These are phyloP conservation scores for Clavariopsis aquatica DNA, from an alignment of 495 filamentous ascomycete genomes.

Conservation along the genomic window DNA sequence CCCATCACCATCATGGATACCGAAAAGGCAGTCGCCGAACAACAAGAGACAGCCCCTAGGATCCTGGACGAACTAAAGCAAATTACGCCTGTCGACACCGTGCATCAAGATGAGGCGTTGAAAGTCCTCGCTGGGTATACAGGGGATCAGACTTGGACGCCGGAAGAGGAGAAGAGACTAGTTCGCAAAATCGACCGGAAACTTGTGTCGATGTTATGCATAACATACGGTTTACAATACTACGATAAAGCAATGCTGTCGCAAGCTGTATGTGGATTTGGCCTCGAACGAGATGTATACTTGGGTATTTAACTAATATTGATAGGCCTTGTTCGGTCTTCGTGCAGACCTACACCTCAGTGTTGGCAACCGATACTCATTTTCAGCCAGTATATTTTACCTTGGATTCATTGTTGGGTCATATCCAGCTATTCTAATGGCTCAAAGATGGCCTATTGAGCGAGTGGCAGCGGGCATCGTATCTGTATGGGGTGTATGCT, in stretches of 20 bases:
- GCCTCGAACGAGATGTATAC: neutral
- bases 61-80: constrained; percentile 15
- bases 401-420: constrained; percentile 53
- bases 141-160: constrained; percentile 49
- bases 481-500: constrained; percentile 44
- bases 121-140: constrained; percentile 46
- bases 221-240: constrained; percentile 51
- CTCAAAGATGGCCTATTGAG: constrained; percentile 51
- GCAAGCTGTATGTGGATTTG: constrained; percentile 41
- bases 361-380: constrained; percentile 48
- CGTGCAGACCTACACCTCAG: constrained; percentile 43
- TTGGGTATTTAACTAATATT: neutral
- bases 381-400: constrained; percentile 51
- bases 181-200: constrained; percentile 49
- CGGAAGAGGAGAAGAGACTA: constrained; percentile 46
- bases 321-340: constrained; percentile 45
- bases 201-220: constrained; percentile 54
- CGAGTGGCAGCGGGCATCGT: constrained; percentile 47
- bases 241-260: constrained; percentile 50
- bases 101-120: constrained; percentile 52
- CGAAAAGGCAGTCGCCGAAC: neutral
- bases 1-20: neutral
- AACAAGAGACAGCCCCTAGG: neutral
- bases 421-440: constrained; percentile 50
- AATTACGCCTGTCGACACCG: constrained; percentile 42